Evolutionary conservation across 2,329 filamentous ascomycete genomes (phyloP), one percentile per base, ranked within the genome.

Genomic region (Monosporascus sp.): DNA sequence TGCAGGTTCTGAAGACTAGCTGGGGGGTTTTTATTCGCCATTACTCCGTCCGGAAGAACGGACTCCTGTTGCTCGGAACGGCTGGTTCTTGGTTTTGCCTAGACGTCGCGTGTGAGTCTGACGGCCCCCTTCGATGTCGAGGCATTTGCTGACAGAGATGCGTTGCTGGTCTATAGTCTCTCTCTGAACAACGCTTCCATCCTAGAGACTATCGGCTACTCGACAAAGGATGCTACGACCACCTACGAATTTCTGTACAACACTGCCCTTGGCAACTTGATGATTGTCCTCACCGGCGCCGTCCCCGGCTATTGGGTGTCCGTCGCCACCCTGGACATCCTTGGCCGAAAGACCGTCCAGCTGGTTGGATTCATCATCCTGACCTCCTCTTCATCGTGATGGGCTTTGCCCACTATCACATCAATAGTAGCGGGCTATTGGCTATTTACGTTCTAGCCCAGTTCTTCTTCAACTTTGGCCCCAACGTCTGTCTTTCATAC

Each of bases 291-390:
- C 54, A 88, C 89, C 4, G 89, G 88, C 53, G 86, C 89, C 48
- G 88, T 92, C 15, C 89, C 89, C 0, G 89, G 89, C 15, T 92
- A 92, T 76, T 92, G 88, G 88, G 80, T 90, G 17, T 89, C 87
- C 0, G 88, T 91, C 6, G 83, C 83, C 1, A 83, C 82, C 1
- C 82, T 90, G 53, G 88, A 93, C 70, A 88, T 79, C 1, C 63
- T 91, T 15, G 89, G 88, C 51, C 86, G 89, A 64, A 91, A 90
- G 75, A 82, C 87, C 1, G 90, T 93, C 53, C 89, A 89, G 72
- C 71, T 88, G 52, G 78, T 75, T 55, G 83, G 83, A 25, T 87
- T 86, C 67, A 67, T 72, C 49, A 77, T 86, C 52, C 70, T 87
- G 7, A 85, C 83, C 7, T 82, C 44, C 74, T 87, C 20, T 70